Base-by-base conservation (phyloP, 1,139 yeast species). In the Yamadazyma diospyri region DNA sequence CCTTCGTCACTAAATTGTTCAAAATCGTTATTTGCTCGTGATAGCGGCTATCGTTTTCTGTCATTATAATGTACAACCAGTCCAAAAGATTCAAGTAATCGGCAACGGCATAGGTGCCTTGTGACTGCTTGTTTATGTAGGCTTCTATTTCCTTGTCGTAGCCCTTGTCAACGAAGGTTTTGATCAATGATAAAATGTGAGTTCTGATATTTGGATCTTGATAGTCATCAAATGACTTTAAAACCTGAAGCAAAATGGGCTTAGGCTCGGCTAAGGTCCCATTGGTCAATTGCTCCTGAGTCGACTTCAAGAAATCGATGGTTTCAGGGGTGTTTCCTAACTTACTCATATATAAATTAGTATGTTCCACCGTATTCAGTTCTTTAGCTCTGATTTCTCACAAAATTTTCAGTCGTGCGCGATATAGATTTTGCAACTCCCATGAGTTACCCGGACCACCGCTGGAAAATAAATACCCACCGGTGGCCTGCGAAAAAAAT, bases 81-180 rank as follows among this genome's bases (percentile, higher is more conserved):
- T 66, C 64, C 29, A 81, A 60, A 12, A 81, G 58, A 4, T 81
- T 68, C 48, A 77, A 58, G 38, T 76, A 59, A 50, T 77, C 84
- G 5, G 76, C 59, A 4, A 69, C 51, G 2, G 89, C 82, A 29
- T 16, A 29, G 11, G 27, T 9, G 3, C 23, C 22, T 6, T 23
- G 17, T 2, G 18, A 10, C 14, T 24, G 11, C 5, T 16, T 8
- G 11, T 49, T 38, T 25, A 74, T 58, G 40, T 61, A 75, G 29
- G 61, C 62, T 3, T 72, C 45, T 21, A 76, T 53, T 13, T 53
- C 40, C 4, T 54, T 42, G 7, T 25, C 30, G 7, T 28, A 17
- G 9, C 33, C 32, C 8, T 29, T 29, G 5, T 9, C 13, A 6
- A 35, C 23, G 12, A 17, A 37, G 2, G 20, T 13, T 2, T 16